Base-by-base conservation (phyloP, 2,329 filamentous ascomycete genomes). In the Apiospora saccharicola region DNA sequence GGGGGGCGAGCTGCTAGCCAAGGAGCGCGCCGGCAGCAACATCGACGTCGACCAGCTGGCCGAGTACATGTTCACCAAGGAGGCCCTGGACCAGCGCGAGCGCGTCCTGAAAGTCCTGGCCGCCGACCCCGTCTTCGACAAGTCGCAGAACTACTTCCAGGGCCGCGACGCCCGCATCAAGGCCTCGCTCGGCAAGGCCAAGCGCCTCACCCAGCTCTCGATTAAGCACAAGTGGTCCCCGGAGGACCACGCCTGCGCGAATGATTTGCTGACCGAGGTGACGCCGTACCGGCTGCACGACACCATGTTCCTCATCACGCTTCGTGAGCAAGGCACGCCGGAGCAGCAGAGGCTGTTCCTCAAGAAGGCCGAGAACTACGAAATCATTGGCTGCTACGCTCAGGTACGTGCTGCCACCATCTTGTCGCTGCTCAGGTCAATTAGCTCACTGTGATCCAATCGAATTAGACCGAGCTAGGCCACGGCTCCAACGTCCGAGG, bases 401-500 rank as follows among this genome's bases (percentile, higher is more conserved):
- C 93, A 95, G 34, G 57, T 64, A 64, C n/a, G 57, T 64, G 34
- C 10, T 64, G 7, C 22, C 6, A 8, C 3, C n/a, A 5, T 14
- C 2, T 26, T 5, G 14, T 26, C 5, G 19, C 22, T 5, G 10
- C 19, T 64, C 10, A n/a, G 19, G 6, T 13, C 10, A 26, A 14
- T 41, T 6, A n/a, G 34, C 57, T 64, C 8, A 64, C 30, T 34
- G 34, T 64, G 34, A 61, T 2, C 13, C 30, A 14, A 64, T 24
- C 7, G 8, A 14, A 64, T 41, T 13, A 64, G 82, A 95, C 93
- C 0, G 93, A 95, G 82, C 84, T 95, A 53, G 93, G 93, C 24
- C 93, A 95, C 79, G 93, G 93, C 22, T 93, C 90, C 22, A 95
- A 95, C 76, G 93, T 94, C 1, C 86, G 91, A 73, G 92, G 92